Evolutionary conservation across 2,329 filamentous ascomycete species (phyloP), one percentile per base, ranked within the genome.

Genomic region (Mycocentrospora acerina): DNA sequence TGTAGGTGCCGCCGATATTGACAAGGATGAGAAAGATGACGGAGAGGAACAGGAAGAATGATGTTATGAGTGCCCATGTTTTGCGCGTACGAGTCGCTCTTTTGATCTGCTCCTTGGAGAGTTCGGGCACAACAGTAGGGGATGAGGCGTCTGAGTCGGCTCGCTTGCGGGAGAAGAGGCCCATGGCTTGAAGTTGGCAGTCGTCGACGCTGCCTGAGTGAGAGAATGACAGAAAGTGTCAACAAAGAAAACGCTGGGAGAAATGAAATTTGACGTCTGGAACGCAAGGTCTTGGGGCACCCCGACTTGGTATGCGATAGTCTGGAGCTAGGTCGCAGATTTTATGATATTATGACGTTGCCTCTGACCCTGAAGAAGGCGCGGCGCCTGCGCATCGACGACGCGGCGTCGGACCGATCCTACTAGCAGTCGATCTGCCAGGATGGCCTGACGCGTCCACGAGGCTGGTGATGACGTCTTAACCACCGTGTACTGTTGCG

Each of bases 21-120:
- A 89, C 86, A 53, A 95, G 79, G 45, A 95, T 79, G 26, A 94
- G 74, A 65, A 95, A 94, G 48, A 91, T 75, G 48, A 87, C 77
- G 26, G 86, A 78, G 44, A 93, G 62, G 44, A 90, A 73, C 64
- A 93, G 91, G 57, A 85, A 78, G 48, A 86, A 70, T 22, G 80
- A 81, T 31, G 85, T 82, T 31, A 85, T 62, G 16, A 83, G 64
- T 42, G 86, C 79, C 59, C 84, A 85, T 64, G 76, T 76, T 38
- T 72, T 69, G 42, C 85, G 75, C 22, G 74, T 72, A 37, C 71
- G 72, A 7, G 67, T 70, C 29, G 66, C 66, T 17, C 61, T 63
- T 41, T 68, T 66, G 45, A 70, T 35, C 44, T 69, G 66, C 10
- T 52, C 40, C 51, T 63, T 66, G 4, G 58, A 59, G 32, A 68